Evolutionary conservation across 192 early-diverging fungal genomes (phyloP).

Genomic region (Backusella parvicylindrica): DNA sequence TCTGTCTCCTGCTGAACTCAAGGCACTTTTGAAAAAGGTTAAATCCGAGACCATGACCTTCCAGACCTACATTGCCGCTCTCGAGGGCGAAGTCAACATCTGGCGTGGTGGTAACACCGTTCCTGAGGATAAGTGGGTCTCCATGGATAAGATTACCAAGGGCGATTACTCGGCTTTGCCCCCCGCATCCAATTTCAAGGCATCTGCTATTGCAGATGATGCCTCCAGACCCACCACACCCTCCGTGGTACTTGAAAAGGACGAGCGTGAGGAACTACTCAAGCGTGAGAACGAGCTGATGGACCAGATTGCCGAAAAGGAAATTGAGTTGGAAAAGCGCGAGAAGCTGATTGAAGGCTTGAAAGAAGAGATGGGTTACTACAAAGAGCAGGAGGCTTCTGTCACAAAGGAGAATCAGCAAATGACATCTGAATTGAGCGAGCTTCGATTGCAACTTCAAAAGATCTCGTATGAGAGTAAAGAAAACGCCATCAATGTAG

Average conservation of each 20-base stretch:
- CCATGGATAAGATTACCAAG: conserved; percentile 49
- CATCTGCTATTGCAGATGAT: conserved; percentile 36
- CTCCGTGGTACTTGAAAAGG: conserved; percentile 70
- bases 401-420: conserved; percentile 70
- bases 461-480: conserved; percentile 87
- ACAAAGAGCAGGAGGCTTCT: conserved; percentile 61
- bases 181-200: conserved; percentile 45
- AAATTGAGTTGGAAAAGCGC: conserved; percentile 71
- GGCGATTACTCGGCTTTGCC: conserved; percentile 29
- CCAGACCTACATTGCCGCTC: conserved; percentile 75
- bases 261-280: conserved; percentile 94
- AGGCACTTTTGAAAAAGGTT: conserved; percentile 87
- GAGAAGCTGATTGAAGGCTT: conserved; percentile 60
- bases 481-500: conserved; percentile 85
- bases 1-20: conserved; percentile 91
- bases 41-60: conserved; percentile 78
- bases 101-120: conserved; percentile 85
- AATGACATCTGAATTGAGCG: conserved; percentile 65
- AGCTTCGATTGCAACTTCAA: conserved; percentile 83
- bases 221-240: conserved; percentile 72
- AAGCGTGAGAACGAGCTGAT: conserved; percentile 94
- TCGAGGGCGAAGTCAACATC: conserved; percentile 86
- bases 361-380: conserved; percentile 73
- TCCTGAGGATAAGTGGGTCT: conserved; percentile 60
- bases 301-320: conserved; percentile 91